Conservation (phyloP, 306 rosid genomes). For the Oxytropis ochrocephala region DNA sequence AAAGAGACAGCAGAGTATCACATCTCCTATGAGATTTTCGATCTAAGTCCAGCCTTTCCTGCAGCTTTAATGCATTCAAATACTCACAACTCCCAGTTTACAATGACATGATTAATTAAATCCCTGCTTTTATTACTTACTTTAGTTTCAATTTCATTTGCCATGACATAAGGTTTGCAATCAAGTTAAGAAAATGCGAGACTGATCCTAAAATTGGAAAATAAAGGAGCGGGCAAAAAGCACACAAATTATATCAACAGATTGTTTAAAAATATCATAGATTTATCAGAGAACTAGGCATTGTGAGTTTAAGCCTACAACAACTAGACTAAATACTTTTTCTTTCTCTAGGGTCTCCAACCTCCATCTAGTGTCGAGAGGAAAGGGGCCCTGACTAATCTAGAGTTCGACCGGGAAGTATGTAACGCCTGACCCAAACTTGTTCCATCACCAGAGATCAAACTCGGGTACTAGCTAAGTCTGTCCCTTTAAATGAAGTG, state of each 20-base stretch:
- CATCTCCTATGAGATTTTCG: too few relatives aligned
- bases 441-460: too few relatives aligned
- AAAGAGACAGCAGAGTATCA: too few relatives aligned
- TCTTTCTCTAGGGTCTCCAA: too few relatives aligned
- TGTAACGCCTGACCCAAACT: too few relatives aligned
- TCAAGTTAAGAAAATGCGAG: not conserved
- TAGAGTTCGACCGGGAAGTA: too few relatives aligned
- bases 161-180: not conserved
- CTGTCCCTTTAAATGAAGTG: too few relatives aligned
- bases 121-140: not conserved
- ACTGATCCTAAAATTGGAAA: not conserved
- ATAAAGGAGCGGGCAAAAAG: not conserved
- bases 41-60: too few relatives aligned
- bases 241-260: not conserved
- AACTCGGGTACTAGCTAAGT: too few relatives aligned
- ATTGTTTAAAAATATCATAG: not conserved
- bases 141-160: not conserved
- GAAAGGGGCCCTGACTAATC: too few relatives aligned
- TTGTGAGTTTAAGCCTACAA: not conserved
- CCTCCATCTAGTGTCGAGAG: too few relatives aligned
- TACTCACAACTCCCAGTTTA: not conserved
- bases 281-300: not conserved
- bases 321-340: not conserved
- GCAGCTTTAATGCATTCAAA: too few relatives aligned
- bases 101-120: conserved; percentile 11